Evolutionary conservation across 2,329 filamentous ascomycete species (phyloP), one percentile per base, ranked within the genome.

Genomic region (Cadophora luteo-olivacea): DNA sequence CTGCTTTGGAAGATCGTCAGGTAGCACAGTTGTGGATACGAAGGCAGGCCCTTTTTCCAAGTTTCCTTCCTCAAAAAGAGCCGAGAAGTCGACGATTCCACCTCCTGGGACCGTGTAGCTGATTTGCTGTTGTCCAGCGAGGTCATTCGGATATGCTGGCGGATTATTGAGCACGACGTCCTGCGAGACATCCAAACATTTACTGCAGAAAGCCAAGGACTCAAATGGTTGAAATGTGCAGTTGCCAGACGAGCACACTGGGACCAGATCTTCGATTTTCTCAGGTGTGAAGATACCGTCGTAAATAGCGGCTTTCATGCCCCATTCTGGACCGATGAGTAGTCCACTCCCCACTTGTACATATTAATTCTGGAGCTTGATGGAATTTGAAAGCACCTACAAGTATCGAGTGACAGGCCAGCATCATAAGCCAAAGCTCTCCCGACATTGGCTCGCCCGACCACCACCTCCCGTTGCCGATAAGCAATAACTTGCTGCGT

Each of bases 191-290:
- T 67, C 61, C 4, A 58, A 22, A 16, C 65, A 67, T 38, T 67
- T 64, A 41, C 60, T 67, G 32, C 65, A 67, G 9, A 63, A n/a
- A 55, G 65, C 60, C n/a, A 67, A 38, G 11, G 65, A 64, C n/a
- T 67, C 61, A 45, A 67, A 63, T 9, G 22, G 24, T 19, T 51
- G 60, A 38, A 67, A 64, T 3, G 65, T 58, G 36, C 60, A 64
- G 36, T 49, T 49, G 8, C 45, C 45, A 49, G 45, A 49, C 2
- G 45, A 11, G 11, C 45, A 49, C 4, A 49, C 19, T 2, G 65
- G 65, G 11, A n/a, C 24, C 2, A 55, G 33, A 25, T 66, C 49
- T 25, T 45, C 16, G n/a, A 66, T 58, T n/a, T 11, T 45, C n/a
- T 51, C 22, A 6, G 57, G 48, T 16, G 49, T 66, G 58, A 66